Evolutionary conservation across 805 yeast genomes (phyloP).

Genomic region (Pichia deserticola): DNA sequence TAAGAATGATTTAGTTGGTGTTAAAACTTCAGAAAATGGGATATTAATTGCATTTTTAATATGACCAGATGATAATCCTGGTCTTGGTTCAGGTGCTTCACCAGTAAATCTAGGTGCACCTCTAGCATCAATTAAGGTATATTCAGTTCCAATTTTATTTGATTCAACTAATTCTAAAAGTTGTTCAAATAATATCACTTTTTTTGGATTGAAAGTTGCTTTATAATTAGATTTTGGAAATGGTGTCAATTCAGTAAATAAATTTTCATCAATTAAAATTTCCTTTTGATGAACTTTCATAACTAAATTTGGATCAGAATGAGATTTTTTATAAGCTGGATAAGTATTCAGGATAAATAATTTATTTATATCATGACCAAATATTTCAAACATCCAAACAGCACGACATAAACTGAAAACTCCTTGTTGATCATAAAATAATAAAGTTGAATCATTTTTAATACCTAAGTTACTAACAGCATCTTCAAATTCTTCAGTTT

Average conservation of each 20-base stretch:
- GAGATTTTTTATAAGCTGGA: constrained; percentile 25
- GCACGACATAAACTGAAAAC: constrained; percentile 86
- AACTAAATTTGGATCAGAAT: constrained; percentile 20
- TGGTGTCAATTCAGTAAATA: constrained; percentile 19
- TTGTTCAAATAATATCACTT: constrained; percentile 62
- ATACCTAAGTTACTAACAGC: constrained; percentile 53
- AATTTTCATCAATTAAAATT: constrained; percentile 17
- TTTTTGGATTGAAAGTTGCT: constrained; percentile 33
- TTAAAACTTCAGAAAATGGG: constrained; percentile 63
- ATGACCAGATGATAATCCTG: constrained; percentile 86
- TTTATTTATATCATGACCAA: constrained; percentile 55
- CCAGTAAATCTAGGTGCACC: constrained; percentile 71
- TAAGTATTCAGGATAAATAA: constrained; percentile 68
- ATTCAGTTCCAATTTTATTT: constrained; percentile 37
- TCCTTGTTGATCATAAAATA: constrained; percentile 81
- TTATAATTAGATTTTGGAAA: constrained; percentile 26
- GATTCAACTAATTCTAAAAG: constrained; percentile 48
- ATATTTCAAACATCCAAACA: constrained; percentile 80
- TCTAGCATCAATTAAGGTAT: constrained; percentile 75
- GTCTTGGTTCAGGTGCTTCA: constrained; percentile 77
- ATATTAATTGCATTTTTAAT: constrained; percentile 71
- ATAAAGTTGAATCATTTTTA: constrained; percentile 46
- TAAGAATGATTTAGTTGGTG: constrained; percentile 41
- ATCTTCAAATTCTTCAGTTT: constrained; percentile 43
- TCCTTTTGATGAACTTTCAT: constrained; percentile 16